Evolutionary conservation across 2,329 filamentous ascomycete genomes (phyloP).

Genomic region (Beauveria sp.): DNA sequence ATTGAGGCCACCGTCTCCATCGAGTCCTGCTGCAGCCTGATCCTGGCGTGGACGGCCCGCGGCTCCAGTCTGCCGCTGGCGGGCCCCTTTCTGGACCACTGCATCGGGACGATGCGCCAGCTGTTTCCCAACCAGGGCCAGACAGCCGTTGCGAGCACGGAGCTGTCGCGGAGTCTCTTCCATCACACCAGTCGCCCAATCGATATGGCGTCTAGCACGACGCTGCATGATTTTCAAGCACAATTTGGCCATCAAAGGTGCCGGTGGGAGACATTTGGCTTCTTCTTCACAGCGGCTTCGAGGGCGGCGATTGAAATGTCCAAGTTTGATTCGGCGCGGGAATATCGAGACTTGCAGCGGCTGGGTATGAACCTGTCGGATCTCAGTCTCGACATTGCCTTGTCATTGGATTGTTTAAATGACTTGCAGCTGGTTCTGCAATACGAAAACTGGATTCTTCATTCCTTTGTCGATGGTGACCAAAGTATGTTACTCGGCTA

Average conservation of each 20-base stretch:
- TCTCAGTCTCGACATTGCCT: constrained; percentile 17
- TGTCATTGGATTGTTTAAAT: constrained; percentile 28
- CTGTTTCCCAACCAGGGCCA: constrained; percentile 6
- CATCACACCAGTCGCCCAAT: constrained; percentile 13
- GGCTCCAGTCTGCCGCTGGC: constrained; percentile 10
- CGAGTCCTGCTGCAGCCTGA: constrained; percentile 5
- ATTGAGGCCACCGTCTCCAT: constrained; percentile 10
- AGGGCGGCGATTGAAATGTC: constrained; percentile 18
- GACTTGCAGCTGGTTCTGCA: constrained; percentile 37
- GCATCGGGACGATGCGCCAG: constrained; percentile 5
- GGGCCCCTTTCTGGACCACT: constrained; percentile 10
- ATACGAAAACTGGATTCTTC: constrained; percentile 39
- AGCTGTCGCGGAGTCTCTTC: constrained; percentile 12
- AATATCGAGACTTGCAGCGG: constrained; percentile 13
- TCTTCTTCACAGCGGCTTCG: constrained; percentile 18
- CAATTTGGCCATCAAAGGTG: constrained; percentile 14
- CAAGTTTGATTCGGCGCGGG: constrained; percentile 13
- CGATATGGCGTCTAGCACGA: neutral
- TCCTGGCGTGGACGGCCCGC: constrained; percentile 7
- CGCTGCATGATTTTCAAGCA: constrained; percentile 11
- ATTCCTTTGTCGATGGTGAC: constrained; percentile 35
- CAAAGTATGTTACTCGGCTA: constrained; percentile 27
- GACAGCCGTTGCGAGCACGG: neutral
- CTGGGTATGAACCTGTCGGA: constrained; percentile 17
- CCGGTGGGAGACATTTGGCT: constrained; percentile 20